These are phyloP conservation scores for Paralagenidium karlingii DNA, from an alignment of 352 stramenopile species.

Conservation along the genomic window DNA sequence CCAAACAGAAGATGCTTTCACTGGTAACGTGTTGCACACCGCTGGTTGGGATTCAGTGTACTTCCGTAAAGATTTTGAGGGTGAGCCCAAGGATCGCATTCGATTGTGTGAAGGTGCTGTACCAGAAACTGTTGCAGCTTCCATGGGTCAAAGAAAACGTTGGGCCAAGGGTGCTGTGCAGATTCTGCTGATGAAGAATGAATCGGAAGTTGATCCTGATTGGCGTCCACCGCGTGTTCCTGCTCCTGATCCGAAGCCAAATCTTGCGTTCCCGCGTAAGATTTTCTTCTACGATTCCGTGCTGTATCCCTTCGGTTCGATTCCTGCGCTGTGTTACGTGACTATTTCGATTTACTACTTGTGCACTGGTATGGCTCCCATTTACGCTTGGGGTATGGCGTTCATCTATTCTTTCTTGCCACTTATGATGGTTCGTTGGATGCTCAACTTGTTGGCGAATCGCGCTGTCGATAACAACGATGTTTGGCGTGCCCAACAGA, in stretches of 20 bases:
- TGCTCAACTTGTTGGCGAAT: conserved; percentile 78
- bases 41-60: conserved; percentile 80
- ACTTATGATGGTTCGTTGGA: conserved; percentile 60
- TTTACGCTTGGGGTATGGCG: conserved; percentile 67
- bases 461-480: conserved; percentile 83
- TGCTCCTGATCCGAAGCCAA: conserved; percentile 71
- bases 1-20: conserved; percentile 85
- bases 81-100: conserved; percentile 75
- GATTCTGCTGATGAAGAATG: conserved; percentile 84
- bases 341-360: conserved; percentile 78
- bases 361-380: conserved; percentile 69
- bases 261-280: conserved; percentile 68
- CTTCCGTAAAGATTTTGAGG: conserved; percentile 86
- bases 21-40: conserved; percentile 74
- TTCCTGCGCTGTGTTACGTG: conserved; percentile 78
- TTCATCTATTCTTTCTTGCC: conserved; percentile 85
- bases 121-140: conserved; percentile 72
- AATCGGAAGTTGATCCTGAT: conserved; percentile 80
- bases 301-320: conserved; percentile 81
- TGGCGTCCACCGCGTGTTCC: conserved; percentile 74
- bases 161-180: conserved; percentile 83
- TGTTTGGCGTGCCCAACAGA: conserved; percentile 82
- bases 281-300: conserved; percentile 87
- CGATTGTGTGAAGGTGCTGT: conserved; percentile 73
- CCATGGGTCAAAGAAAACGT: conserved; percentile 80